Evolutionary conservation across 768 basidiomycete genomes (phyloP).

Genomic region (Tricholoma sp.): DNA sequence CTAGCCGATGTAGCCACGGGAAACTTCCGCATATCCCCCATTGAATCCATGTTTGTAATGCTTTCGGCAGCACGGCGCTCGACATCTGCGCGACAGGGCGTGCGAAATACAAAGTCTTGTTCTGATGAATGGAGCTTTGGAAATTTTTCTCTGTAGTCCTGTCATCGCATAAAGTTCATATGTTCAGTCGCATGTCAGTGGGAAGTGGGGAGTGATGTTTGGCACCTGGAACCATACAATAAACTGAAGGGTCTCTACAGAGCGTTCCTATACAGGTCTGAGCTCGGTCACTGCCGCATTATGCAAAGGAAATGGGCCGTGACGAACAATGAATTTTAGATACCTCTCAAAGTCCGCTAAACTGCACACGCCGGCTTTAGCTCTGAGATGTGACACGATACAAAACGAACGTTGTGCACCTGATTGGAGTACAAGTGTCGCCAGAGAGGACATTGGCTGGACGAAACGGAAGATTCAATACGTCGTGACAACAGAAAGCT

Average conservation of each 20-base stretch:
- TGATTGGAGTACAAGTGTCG: slow-evolving; percentile 34
- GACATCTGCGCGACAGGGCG: slow-evolving; percentile 4
- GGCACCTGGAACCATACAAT: slow-evolving; percentile 29
- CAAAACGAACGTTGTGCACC: slow-evolving; percentile 14
- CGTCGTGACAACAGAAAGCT: slow-evolving; percentile 5
- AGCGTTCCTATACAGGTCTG: slow-evolving; percentile 18
- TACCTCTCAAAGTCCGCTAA: slow-evolving; percentile 24
- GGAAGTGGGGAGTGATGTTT: slow-evolving; percentile 3
- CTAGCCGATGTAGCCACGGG: not conserved
- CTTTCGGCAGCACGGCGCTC: slow-evolving; percentile 9
- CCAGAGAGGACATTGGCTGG: slow-evolving; percentile 31
- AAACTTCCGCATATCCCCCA: not conserved
- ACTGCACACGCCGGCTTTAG: slow-evolving; percentile 10
- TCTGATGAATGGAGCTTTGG: slow-evolving; percentile 18
- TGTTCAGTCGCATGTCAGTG: slow-evolving; percentile 2
- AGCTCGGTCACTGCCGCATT: slow-evolving; percentile 19
- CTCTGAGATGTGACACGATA: not conserved
- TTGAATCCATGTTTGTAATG: slow-evolving; percentile 7
- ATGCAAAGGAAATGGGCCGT: slow-evolving; percentile 12
- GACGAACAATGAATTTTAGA: slow-evolving; percentile 18
- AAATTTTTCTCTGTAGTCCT: slow-evolving; percentile 34
- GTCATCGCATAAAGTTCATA: not conserved
- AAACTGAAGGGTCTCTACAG: slow-evolving; percentile 30
- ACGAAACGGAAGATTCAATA: not conserved
- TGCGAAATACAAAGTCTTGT: slow-evolving; percentile 17